phyloP scores from a whole-genome alignment of 2,329 filamentous ascomycete genomes.

The Macrophomina pseudophaseolina region DNA sequence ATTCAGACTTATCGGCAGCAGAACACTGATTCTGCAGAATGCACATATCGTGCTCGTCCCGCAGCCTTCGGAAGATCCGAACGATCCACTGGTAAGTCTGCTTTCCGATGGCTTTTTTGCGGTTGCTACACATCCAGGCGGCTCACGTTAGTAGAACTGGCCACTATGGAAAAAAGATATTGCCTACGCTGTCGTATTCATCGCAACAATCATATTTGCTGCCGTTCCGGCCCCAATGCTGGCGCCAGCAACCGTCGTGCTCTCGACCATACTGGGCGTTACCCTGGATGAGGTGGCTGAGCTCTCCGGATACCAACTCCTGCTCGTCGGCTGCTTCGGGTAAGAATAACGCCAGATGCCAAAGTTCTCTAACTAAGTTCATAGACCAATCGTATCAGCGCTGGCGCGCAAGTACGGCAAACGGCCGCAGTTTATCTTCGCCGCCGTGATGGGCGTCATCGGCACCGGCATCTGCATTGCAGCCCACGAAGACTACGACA shows the following conservation, averaged over 20 bases:
- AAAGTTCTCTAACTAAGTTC: neutral
- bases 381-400: slow-evolving; percentile 38
- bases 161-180: slow-evolving; percentile 35
- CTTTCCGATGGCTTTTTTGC: neutral
- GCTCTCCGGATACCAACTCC: slow-evolving; percentile 35
- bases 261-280: slow-evolving; percentile 32
- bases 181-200: slow-evolving; percentile 33
- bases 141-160: slow-evolving; percentile 31
- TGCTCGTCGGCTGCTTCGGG: slow-evolving; percentile 36
- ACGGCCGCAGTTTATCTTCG: slow-evolving; percentile 43
- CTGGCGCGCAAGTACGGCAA: slow-evolving; percentile 44
- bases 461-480: slow-evolving; percentile 40
- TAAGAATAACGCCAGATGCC: slow-evolving; percentile 11
- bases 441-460: slow-evolving; percentile 38
- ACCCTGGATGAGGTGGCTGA: slow-evolving; percentile 35
- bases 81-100: slow-evolving; percentile 33
- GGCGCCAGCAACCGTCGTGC: slow-evolving; percentile 33
- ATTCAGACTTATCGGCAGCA: no score
- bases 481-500: slow-evolving; percentile 39
- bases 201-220: slow-evolving; percentile 36
- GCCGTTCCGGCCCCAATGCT: slow-evolving; percentile 35
- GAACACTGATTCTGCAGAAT: slow-evolving; percentile 28
- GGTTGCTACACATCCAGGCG: neutral
- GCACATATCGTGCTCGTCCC: slow-evolving; percentile 33
- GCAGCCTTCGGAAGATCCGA: slow-evolving; percentile 34